phyloP scores from a whole-genome alignment of 257 asterid species.

The Orobanche coerulescens region DNA sequence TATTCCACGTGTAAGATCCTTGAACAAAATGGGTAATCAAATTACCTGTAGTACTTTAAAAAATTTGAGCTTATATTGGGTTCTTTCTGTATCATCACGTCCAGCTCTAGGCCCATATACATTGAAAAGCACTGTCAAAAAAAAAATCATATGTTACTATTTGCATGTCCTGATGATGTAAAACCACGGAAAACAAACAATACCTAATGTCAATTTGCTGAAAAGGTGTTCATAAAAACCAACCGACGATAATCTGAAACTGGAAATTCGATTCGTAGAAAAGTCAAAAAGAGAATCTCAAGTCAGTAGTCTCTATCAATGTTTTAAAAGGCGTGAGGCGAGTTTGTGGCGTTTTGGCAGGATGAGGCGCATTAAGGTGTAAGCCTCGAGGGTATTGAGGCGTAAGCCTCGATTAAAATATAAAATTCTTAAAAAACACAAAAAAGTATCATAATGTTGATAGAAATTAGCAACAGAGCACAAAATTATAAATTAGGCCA shows the following conservation, averaged over 20 bases:
- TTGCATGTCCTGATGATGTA: not conserved
- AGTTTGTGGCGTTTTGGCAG: no score
- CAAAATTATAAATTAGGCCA: no score
- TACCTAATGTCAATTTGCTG: not conserved
- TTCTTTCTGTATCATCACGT: slow-evolving; percentile 58
- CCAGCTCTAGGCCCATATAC: slow-evolving; percentile 91
- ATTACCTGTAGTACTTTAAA: slow-evolving; percentile 68
- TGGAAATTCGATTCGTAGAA: not conserved
- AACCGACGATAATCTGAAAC: not conserved
- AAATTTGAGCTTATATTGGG: slow-evolving; percentile 66
- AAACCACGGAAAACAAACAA: slow-evolving; percentile 6
- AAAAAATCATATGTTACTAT: slow-evolving; percentile 17
- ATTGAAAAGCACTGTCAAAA: slow-evolving; percentile 82
- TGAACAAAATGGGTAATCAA: slow-evolving; percentile 15
- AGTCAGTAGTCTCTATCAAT: no score
- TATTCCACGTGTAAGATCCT: not conserved
- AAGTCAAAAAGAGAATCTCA: not conserved
- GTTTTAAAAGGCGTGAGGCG: no score
- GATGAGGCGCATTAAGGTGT: no score
- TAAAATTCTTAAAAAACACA: no score
- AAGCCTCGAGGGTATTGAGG: no score
- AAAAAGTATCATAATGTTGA: no score
- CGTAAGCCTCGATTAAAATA: no score
- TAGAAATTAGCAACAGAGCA: no score
- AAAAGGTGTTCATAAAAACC: not conserved